Conservation (phyloP, 2,329 filamentous ascomycete species). For the Exophiala dermatitidis region DNA sequence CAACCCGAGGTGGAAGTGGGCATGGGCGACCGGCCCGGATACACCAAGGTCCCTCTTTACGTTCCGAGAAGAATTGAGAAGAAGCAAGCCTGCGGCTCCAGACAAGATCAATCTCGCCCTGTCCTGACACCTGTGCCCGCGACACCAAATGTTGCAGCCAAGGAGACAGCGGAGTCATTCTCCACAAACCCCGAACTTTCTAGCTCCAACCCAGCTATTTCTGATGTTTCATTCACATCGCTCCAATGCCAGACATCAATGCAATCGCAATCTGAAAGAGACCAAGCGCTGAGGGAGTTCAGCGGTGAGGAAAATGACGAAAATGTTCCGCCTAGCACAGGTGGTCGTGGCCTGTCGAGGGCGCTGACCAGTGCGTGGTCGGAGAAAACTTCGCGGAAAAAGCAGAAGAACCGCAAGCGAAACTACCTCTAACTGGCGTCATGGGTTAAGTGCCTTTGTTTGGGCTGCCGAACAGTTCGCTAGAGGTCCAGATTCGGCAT, state of each 20-base stretch:
- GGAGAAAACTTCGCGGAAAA: neutral
- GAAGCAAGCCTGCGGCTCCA: neutral
- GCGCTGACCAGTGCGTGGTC: constrained; percentile 3
- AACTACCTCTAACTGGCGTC: neutral
- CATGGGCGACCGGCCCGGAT: constrained; percentile 10
- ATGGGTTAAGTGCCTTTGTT: neutral
- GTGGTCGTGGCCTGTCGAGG: constrained; percentile 4
- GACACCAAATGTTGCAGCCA: neutral
- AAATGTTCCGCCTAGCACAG: neutral
- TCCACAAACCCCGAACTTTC: neutral
- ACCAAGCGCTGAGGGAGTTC: constrained; percentile 5
- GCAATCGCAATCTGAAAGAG: constrained; percentile 13
- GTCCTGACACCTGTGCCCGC: neutral
- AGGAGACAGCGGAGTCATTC: neutral
- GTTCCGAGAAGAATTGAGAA: constrained; percentile 11
- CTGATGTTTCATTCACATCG: constrained; percentile 14
- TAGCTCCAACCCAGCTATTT: constrained; percentile 4
- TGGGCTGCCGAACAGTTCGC: too few species aligned
- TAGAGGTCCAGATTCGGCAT: too few species aligned
- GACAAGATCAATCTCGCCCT: neutral
- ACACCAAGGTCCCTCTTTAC: constrained; percentile 16
- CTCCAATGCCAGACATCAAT: constrained; percentile 11
- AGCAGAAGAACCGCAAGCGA: constrained; percentile 2
- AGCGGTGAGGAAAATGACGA: neutral
- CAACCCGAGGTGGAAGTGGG: constrained; percentile 9